Evolutionary conservation across 2,329 filamentous ascomycete species (phyloP), one percentile per base, ranked within the genome.

Genomic region (Fusarium sp.): DNA sequence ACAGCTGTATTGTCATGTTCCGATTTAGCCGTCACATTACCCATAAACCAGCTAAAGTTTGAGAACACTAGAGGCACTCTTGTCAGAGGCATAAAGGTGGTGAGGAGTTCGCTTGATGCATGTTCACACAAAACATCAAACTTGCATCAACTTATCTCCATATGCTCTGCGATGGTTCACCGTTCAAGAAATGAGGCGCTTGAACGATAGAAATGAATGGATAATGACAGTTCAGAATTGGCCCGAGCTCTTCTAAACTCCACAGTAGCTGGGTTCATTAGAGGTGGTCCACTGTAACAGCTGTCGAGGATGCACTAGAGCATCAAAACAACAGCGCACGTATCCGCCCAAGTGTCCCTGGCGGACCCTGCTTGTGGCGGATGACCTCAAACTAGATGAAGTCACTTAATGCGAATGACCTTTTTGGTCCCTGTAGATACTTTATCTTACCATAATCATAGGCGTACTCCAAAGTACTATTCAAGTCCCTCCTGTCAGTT

Each of bases 241-340:
- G 62, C 10, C 62, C 46, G 44, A 60, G 62, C 62, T 65, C 49
- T 37, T 26, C 16, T 8, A 47, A 58, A 56, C 60, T 65, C 60
- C 60, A 65, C 40, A 65, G 23, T 36, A 42, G 45, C 61, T 51
- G 34, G 47, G 40, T 41, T 61, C 40, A 62, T 42, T 45, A 45
- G 51, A 60, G 45, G 34, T 62, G 61, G 26, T 53, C 62, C 61
- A 61, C 53, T 65, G 33, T 9, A 65, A 65, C 62, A 65, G 61
- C 62, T 65, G 46, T 62, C 57, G 38, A 34, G 44, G 31, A 34
- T 44, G 23, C 56, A 41, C 51, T 67, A 62, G 47, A 53, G 49
- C 34, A 57, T 30, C 66, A 67, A 55, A 56, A 70, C 67, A 69
- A 69, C 64, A 64, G 57, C 57, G 62, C 67, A 70, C 50, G 50